Conservation (phyloP, 495 filamentous ascomycete genomes). For the Neurospora sp. region DNA sequence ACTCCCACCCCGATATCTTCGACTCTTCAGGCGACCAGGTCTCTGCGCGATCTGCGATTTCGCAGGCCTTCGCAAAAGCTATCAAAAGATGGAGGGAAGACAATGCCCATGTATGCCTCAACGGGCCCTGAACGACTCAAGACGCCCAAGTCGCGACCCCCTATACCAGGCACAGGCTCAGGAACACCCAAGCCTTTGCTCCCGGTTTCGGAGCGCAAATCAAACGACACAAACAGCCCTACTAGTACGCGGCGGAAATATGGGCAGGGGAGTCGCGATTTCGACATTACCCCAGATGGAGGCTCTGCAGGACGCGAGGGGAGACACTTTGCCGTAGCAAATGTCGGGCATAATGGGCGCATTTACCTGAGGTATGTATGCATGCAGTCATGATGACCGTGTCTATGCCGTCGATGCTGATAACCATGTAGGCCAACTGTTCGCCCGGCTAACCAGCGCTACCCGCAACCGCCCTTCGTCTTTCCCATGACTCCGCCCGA, state of each 20-base stretch:
- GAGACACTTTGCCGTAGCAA: slow-evolving; percentile 84
- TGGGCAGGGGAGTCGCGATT: slow-evolving; percentile 28
- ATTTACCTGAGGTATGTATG: slow-evolving; percentile 92
- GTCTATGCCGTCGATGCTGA: slow-evolving; percentile 1
- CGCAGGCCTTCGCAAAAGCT: slow-evolving; percentile 7
- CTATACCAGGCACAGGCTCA: slow-evolving; percentile 11
- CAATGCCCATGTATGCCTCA: slow-evolving; percentile 4
- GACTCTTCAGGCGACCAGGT: slow-evolving; percentile 1
- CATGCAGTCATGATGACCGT: slow-evolving; percentile 9
- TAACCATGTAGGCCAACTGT: slow-evolving; percentile 43
- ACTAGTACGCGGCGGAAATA: slow-evolving; percentile 15
- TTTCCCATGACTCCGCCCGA: slow-evolving; percentile 49
- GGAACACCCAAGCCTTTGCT: slow-evolving; percentile 26
- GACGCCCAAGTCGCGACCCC: slow-evolving; percentile 21
- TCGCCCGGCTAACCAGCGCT: slow-evolving; percentile 47
- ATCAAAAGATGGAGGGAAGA: slow-evolving; percentile 10
- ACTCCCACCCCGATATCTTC: not conserved
- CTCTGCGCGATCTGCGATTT: slow-evolving; percentile 8
- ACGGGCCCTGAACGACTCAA: slow-evolving; percentile 7
- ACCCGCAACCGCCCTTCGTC: slow-evolving; percentile 48
- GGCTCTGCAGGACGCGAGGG: slow-evolving; percentile 47
- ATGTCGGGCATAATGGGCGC: slow-evolving; percentile 86
- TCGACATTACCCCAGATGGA: slow-evolving; percentile 40
- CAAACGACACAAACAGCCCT: slow-evolving; percentile 26
- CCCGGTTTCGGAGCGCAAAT: slow-evolving; percentile 33